phyloP scores from a whole-genome alignment of 345 rosid species.

The Citrus glauca region DNA sequence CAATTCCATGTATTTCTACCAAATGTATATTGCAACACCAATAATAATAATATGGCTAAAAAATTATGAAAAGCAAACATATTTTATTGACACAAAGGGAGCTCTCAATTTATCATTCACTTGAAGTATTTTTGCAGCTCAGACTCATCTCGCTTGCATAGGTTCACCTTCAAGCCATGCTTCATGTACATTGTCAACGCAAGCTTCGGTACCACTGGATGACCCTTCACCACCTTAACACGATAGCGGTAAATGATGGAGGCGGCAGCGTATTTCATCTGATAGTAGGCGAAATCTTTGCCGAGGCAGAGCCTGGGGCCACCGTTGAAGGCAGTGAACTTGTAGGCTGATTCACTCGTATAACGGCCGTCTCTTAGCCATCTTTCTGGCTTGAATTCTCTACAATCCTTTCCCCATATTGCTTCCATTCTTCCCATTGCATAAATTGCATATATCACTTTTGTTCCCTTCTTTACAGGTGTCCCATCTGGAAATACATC shows the following conservation, averaged over 20 bases:
- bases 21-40: too few species aligned
- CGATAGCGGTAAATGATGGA: constrained; percentile 61
- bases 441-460: constrained; percentile 79
- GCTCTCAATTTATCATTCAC: background rate
- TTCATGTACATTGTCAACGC: constrained; percentile 98
- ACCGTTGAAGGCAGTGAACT: constrained; percentile 90
- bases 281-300: constrained; percentile 91
- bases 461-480: constrained; percentile 74
- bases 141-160: constrained; percentile 32
- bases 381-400: constrained; percentile 81
- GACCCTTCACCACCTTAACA: constrained; percentile 54
- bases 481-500: constrained; percentile 89
- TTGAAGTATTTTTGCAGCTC: constrained; percentile 26
- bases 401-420: constrained; percentile 88
- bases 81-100: background rate
- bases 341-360: constrained; percentile 86
- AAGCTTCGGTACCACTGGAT: constrained; percentile 59
- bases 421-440: constrained; percentile 96
- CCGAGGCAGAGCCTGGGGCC: constrained; percentile 94
- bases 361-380: constrained; percentile 81
- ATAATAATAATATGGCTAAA: background rate
- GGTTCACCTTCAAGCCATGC: constrained; percentile 56
- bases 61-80: background rate
- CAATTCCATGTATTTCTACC: background rate
- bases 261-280: constrained; percentile 78